Evolutionary conservation across 768 basidiomycete species (phyloP).

Genomic region (Lyophyllum shimeji): DNA sequence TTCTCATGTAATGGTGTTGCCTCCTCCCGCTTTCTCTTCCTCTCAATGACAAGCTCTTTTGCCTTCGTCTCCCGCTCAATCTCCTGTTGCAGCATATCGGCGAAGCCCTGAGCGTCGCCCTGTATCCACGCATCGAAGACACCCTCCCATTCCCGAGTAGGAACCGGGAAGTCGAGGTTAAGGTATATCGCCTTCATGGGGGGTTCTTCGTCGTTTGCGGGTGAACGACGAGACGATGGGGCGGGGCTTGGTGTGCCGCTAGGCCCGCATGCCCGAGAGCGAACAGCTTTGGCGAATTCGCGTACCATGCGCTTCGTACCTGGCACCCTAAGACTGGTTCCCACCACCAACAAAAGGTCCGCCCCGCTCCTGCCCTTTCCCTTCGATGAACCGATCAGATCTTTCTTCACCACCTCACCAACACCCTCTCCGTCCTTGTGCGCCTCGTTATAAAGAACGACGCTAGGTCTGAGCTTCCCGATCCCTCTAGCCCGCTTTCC

Average conservation of each 20-base stretch:
- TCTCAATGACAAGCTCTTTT: constrained; percentile 55
- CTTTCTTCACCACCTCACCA: constrained; percentile 78
- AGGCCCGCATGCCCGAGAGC: constrained; percentile 41
- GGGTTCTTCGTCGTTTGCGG: constrained; percentile 46
- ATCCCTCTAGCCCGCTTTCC: constrained; percentile 81
- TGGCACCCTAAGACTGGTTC: constrained; percentile 85
- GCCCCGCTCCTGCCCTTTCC: constrained; percentile 72
- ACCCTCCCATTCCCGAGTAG: constrained; percentile 84
- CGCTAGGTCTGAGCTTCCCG: constrained; percentile 80
- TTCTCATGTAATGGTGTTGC: constrained; percentile 27
- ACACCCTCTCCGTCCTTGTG: constrained; percentile 88
- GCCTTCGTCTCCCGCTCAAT: constrained; percentile 52
- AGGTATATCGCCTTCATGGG: constrained; percentile 74
- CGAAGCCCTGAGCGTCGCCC: constrained; percentile 85
- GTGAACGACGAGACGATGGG: constrained; percentile 46
- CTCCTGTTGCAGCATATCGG: constrained; percentile 56
- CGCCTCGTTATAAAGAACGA: constrained; percentile 88
- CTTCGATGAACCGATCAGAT: constrained; percentile 69
- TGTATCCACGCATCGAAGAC: constrained; percentile 91
- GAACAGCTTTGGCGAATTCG: constrained; percentile 81
- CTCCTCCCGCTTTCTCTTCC: constrained; percentile 57
- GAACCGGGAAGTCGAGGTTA: constrained; percentile 85
- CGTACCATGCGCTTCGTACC: constrained; percentile 91
- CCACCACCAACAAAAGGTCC: constrained; percentile 85
- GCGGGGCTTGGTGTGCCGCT: constrained; percentile 40